Base-by-base conservation (phyloP, 306 rosid species). In the Canavalia ensiformis region DNA sequence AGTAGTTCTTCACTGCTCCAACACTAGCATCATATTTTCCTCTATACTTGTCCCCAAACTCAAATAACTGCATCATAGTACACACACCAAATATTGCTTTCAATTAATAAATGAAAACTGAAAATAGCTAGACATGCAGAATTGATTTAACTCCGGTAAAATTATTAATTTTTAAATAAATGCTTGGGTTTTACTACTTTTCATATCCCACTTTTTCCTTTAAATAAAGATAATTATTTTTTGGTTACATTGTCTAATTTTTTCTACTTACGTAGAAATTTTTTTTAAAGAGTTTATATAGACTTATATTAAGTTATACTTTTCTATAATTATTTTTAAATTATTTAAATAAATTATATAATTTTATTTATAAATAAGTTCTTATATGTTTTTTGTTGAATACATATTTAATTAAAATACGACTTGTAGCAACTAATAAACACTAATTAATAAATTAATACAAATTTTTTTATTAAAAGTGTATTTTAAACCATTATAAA, bases 21-120 rank as follows among this genome's bases (percentile, higher is more conserved):
- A 94, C 83, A 75, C 94, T 90, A 3, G 57, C 89, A 31, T 94
- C 98, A 73, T 94, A 94, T 57, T 94, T 90, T 8, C 92, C 98
- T 59, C 92, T 89, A 12, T 90, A 84, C 81, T 85, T 89, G 84
- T 94, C 97, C 37, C 91, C 98, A 82, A 94, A 94, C 60, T 90
- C 93, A 75, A 94, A 94, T 87, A 94, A 62, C 98, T 94, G 50
- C 89, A 79, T 49, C 89, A 79, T 49, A 5, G 12, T 18, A 65
- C 63, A 74, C 57, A 58, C 30, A 59, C 58, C 9, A 65, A 65
- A 46, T 8, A 29, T 65, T 64, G 31, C 65, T 65, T 52, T 78
- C 67, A 29, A 41, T 55, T 29, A 66, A 63, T 68, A 63, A 8
- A 18, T 18, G 1, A 57, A 73, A 29, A 28, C 9, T 34, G 46